phyloP scores from a whole-genome alignment of 1,284 basidiomycete species.

The Cryptococcus sp. region DNA sequence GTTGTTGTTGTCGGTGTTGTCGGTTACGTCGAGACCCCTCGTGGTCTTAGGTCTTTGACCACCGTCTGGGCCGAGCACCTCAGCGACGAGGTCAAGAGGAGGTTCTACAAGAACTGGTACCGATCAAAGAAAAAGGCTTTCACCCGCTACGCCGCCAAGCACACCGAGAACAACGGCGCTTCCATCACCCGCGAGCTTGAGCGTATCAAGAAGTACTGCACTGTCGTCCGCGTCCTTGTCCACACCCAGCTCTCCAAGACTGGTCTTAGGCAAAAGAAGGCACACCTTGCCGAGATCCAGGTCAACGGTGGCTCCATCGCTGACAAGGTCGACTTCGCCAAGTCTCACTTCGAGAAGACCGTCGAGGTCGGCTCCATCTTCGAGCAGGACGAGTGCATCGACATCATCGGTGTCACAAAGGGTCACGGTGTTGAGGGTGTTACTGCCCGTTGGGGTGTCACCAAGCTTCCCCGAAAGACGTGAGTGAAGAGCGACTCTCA shows the following conservation, averaged over 20 bases:
- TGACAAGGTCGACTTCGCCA: slow-evolving; percentile 98
- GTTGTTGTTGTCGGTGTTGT: slow-evolving; percentile 98
- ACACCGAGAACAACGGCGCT: slow-evolving; percentile 92
- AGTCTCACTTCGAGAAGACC: slow-evolving; percentile 96
- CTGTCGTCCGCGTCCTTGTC: slow-evolving; percentile 97
- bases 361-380: slow-evolving; percentile 84
- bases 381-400: slow-evolving; percentile 95
- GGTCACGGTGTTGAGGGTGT: slow-evolving; percentile 99
- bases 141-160: slow-evolving; percentile 96
- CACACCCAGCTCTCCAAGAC: slow-evolving; percentile 99
- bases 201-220: slow-evolving; percentile 99
- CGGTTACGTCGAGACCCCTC: slow-evolving; percentile 99
- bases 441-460: slow-evolving; percentile 98
- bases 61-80: slow-evolving; percentile 69
- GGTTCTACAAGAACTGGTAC: slow-evolving; percentile 99
- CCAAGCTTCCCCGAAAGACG: slow-evolving; percentile 43
- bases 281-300: slow-evolving; percentile 99
- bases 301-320: slow-evolving; percentile 96
- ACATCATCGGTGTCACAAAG: slow-evolving; percentile 98
- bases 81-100: slow-evolving; percentile 86
- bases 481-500: slow-evolving; percentile 42
- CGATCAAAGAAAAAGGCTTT: slow-evolving; percentile 99
- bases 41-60: slow-evolving; percentile 84
- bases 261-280: slow-evolving; percentile 98
- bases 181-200: slow-evolving; percentile 94